These are phyloP conservation scores for Heteromeles arbutifolia DNA, from an alignment of 306 rosid species.

Conservation along the genomic window DNA sequence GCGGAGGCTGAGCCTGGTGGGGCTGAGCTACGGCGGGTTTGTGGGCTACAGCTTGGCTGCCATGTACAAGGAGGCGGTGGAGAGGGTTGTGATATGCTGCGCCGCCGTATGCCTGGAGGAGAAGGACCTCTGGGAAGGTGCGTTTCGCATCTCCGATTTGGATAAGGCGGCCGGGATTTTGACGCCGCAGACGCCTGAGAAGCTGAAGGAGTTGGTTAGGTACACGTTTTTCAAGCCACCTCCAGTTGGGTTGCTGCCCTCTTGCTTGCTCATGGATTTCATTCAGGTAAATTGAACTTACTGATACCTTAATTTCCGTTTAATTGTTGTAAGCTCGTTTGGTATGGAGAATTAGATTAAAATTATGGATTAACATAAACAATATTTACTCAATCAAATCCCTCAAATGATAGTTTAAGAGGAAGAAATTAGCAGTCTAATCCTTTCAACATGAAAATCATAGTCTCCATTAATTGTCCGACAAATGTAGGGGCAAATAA, in stretches of 20 bases:
- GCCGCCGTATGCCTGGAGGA: conserved; percentile 80
- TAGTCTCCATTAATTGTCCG: too few species aligned
- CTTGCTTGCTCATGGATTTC: conserved; percentile 69
- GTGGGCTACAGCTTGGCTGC: conserved; percentile 66
- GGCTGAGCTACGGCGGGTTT: conserved; percentile 83
- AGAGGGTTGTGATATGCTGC: conserved; percentile 70
- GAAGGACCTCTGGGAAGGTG: conserved; percentile 55
- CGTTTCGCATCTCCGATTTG: conserved; percentile 51
- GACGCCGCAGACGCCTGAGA: conserved; percentile 61
- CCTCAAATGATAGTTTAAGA: too few species aligned
- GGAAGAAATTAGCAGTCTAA: too few species aligned
- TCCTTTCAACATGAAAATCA: too few species aligned
- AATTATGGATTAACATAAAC: too few species aligned
- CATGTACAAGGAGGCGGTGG: conserved; percentile 44
- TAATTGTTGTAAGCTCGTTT: background rate
- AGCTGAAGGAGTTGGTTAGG: conserved; percentile 41
- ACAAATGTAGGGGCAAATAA: too few species aligned
- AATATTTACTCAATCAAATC: too few species aligned
- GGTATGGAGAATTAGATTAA: too few species aligned
- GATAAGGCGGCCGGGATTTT: conserved; percentile 58
- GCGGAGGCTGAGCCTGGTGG: conserved; percentile 44
- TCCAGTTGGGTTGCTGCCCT: conserved; percentile 35
- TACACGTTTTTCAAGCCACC: conserved; percentile 42
- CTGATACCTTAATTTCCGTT: background rate
- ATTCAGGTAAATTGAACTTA: conserved; percentile 40